Conservation (phyloP, 2,329 filamentous ascomycete species). For the Triangularia verruculosa region DNA sequence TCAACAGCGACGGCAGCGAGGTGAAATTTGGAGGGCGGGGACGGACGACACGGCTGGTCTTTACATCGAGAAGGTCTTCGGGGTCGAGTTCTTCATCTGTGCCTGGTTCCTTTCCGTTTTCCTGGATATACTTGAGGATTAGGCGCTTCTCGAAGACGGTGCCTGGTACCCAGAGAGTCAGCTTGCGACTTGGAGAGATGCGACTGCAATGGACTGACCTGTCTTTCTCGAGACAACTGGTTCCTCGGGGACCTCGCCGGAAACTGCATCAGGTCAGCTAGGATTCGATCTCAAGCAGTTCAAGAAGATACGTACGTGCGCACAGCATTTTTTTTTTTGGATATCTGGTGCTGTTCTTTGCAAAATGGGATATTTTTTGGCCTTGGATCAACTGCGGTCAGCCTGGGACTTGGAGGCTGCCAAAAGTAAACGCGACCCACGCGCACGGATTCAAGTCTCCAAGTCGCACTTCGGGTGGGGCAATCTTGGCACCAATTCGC, state of each 20-base stretch:
- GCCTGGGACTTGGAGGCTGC: background rate
- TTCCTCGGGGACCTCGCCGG: slow-evolving; percentile 91
- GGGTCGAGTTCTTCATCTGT: slow-evolving; percentile 78
- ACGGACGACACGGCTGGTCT: slow-evolving; percentile 77
- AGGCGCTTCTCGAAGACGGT: slow-evolving; percentile 92
- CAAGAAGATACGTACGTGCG: slow-evolving; percentile 26
- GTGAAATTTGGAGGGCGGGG: slow-evolving; percentile 91
- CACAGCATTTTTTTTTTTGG: slow-evolving; percentile 35
- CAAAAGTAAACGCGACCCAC: background rate
- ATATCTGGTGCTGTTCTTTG: slow-evolving; percentile 3
- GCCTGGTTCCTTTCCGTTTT: slow-evolving; percentile 89
- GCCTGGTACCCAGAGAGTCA: slow-evolving; percentile 47
- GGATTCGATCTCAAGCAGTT: background rate
- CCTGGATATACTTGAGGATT: slow-evolving; percentile 90
- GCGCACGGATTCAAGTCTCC: background rate
- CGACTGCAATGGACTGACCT: slow-evolving; percentile 53
- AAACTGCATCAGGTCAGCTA: slow-evolving; percentile 58
- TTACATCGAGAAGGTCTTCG: slow-evolving; percentile 86
- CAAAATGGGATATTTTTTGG: slow-evolving; percentile 2
- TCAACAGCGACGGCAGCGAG: slow-evolving; percentile 90
- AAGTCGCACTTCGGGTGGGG: background rate
- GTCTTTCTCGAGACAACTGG: slow-evolving; percentile 94
- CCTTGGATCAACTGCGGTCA: background rate
- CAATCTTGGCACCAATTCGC: background rate
- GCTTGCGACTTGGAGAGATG: background rate